Evolutionary conservation across 108 stramenopile species (phyloP), one percentile per base, ranked within the genome.

Genomic region (Chaetoceros muelleri): DNA sequence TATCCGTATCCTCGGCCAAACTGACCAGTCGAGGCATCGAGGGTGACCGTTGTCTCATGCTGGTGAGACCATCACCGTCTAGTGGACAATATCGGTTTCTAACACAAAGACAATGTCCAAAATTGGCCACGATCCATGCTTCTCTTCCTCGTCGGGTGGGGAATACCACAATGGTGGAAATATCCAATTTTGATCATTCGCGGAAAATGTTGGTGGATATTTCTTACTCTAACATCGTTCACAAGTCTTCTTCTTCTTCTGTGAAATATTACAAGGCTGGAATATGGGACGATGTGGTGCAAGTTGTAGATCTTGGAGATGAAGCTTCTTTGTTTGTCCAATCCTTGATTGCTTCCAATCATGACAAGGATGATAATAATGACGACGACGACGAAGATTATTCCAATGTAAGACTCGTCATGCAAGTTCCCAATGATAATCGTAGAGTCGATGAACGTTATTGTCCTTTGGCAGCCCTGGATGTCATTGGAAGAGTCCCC

Each of bases 231-330:
- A 30, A 29, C 44, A 52, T 24, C 24, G n/a, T 22, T 20, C 21
- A 31, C 49, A n/a, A 47, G 24, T 21, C 24, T 8, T 30, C 70
- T n/a, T n/a, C n/a, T n/a, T n/a, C n/a, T n/a, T n/a, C n/a, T n/a
- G n/a, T 26, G 20, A 47, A 47, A 48, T 28, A 25, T 5, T 81
- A 73, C 53, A 49, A 30, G 8, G 81, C 84, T 24, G 75, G 78
- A 8, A 20, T 87, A 8, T 87, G 89, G 85, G 70, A 69, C 49
- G 81, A 87, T 64, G 45, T 56, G 13, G 75, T 86, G 0, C 46
- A 46, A 46, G 83, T 86, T 8, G 70, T 69, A 0, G 89, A 90
- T 68, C 58, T 86, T 53, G 89, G 89, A 20, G 83, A 90, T 48
- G 72, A 73, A 46, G 89, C 83, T 1, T 83, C 89, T 0, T 47